Evolutionary conservation across 2,329 filamentous ascomycete genomes (phyloP).

Genomic region (Alternaria viburni): DNA sequence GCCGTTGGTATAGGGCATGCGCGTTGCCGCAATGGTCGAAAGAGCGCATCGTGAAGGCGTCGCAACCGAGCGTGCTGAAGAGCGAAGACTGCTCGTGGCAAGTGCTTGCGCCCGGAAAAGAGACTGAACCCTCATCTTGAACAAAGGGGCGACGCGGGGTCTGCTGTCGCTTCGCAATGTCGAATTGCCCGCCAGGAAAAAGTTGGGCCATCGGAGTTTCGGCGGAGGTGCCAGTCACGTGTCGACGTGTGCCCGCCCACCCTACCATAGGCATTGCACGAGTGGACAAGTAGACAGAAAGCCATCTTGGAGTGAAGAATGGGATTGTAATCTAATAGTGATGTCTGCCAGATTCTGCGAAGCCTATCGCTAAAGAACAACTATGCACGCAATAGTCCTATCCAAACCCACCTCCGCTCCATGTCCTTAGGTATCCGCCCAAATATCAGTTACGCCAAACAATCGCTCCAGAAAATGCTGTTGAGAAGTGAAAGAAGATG

Average conservation of each 20-base stretch:
- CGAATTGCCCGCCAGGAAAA: slow-evolving; percentile 27
- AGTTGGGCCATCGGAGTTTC: slow-evolving; percentile 34
- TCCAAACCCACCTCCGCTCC: slow-evolving; percentile 23
- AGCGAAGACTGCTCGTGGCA: slow-evolving; percentile 37
- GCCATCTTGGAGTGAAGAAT: slow-evolving; percentile 16
- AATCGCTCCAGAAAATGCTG: slow-evolving; percentile 47
- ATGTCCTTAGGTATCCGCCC: slow-evolving; percentile 33
- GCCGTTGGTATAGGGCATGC: slow-evolving; percentile 37
- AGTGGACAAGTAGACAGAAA: neutral
- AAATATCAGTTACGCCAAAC: slow-evolving; percentile 37
- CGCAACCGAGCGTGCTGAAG: slow-evolving; percentile 29
- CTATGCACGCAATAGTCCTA: slow-evolving; percentile 24
- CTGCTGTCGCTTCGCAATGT: slow-evolving; percentile 25
- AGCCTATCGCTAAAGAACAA: slow-evolving; percentile 12
- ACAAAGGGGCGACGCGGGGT: slow-evolving; percentile 37
- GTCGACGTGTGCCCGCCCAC: slow-evolving; percentile 4
- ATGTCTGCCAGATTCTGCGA: slow-evolving; percentile 10
- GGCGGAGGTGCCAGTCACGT: slow-evolving; percentile 34
- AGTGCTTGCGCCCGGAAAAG: slow-evolving; percentile 44
- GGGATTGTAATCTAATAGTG: slow-evolving; percentile 25
- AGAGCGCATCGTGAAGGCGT: slow-evolving; percentile 40
- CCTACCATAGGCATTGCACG: neutral
- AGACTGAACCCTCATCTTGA: slow-evolving; percentile 45
- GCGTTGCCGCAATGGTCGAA: slow-evolving; percentile 40
- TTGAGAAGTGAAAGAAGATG: slow-evolving; percentile 26